Conservation (phyloP, 2,329 filamentous ascomycete species). For the Aspergillus sp. region DNA sequence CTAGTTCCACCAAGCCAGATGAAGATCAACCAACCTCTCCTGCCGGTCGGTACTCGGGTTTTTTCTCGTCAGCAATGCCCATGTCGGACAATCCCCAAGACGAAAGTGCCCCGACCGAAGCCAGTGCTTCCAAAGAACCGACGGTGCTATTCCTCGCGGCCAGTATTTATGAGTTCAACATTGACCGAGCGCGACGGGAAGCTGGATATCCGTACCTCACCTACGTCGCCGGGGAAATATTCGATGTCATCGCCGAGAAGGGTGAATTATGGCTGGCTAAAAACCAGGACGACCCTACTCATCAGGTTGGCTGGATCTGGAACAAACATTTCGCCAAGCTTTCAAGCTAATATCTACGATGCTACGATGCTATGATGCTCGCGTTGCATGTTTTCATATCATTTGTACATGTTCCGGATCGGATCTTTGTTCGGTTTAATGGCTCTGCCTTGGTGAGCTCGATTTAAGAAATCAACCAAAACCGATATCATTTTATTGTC, state of each 20-base stretch:
- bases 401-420: constrained; percentile 9
- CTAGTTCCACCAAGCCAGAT: constrained; percentile 20
- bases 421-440: background rate
- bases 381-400: constrained; percentile 1
- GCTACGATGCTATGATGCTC: background rate
- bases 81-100: constrained; percentile 63
- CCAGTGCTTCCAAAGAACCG: constrained; percentile 40
- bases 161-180: constrained; percentile 95
- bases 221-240: constrained; percentile 92
- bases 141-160: constrained; percentile 87
- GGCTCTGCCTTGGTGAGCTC: background rate
- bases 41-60: constrained; percentile 64
- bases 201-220: constrained; percentile 94
- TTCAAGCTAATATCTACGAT: constrained; percentile 16
- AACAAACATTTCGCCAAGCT: constrained; percentile 87
- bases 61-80: constrained; percentile 86
- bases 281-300: constrained; percentile 85
- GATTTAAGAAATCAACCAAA: background rate
- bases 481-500: constrained; percentile 8
- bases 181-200: constrained; percentile 85
- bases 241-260: constrained; percentile 92
- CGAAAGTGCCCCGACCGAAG: constrained; percentile 40
- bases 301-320: constrained; percentile 95
- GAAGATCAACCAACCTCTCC: constrained; percentile 34
- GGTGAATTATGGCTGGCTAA: constrained; percentile 96